Conservation (phyloP, 768 basidiomycete genomes). For the Pulveroboletus sp. region DNA sequence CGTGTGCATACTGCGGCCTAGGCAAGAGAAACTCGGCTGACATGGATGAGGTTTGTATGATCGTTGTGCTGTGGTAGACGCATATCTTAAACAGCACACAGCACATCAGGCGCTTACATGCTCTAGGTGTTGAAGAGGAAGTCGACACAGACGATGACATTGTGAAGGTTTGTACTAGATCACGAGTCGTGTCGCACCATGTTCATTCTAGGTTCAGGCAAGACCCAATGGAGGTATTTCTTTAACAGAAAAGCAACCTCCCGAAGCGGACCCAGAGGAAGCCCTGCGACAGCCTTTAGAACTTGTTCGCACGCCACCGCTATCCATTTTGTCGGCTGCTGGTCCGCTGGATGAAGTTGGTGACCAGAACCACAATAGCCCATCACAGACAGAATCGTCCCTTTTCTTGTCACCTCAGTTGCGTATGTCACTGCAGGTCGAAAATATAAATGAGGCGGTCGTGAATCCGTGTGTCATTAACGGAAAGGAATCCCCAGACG, state of each 20-base stretch:
- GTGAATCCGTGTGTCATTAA: background rate
- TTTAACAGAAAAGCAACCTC: background rate
- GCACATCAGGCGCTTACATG: slow-evolving; percentile 20
- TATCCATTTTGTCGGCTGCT: background rate
- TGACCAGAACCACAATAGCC: background rate
- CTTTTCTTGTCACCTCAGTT: slow-evolving; percentile 1
- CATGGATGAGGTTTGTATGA: slow-evolving; percentile 20
- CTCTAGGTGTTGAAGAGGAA: slow-evolving; percentile 1
- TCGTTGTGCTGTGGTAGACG: background rate
- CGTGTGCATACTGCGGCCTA: slow-evolving; percentile 17
- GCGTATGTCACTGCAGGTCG: background rate
- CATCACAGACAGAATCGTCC: background rate
- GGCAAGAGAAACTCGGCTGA: slow-evolving; percentile 12
- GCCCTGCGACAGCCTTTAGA: background rate
- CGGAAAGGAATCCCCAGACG: background rate
- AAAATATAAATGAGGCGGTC: background rate
- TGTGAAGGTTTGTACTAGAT: slow-evolving; percentile 1
- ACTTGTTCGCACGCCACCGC: background rate
- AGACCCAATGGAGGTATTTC: background rate
- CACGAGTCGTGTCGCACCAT: background rate
- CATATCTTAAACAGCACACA: slow-evolving; percentile 9
- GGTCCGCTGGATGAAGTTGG: background rate
- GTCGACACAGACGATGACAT: background rate
- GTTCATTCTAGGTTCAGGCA: background rate
- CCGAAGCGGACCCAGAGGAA: background rate